phyloP scores from a whole-genome alignment of 306 rosid genomes.

The Carpinus viminea region DNA sequence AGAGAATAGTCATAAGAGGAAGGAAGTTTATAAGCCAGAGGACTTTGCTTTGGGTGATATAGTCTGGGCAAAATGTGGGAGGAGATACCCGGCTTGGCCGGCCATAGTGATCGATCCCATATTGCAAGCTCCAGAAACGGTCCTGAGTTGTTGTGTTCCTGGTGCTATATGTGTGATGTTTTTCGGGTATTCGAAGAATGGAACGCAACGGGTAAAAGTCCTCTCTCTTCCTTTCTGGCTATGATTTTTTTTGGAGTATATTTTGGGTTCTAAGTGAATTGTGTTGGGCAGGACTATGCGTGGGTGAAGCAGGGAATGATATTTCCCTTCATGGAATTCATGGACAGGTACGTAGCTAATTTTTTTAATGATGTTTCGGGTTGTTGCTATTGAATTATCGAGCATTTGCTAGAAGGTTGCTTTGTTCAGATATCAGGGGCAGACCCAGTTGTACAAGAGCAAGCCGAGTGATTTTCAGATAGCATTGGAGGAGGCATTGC shows the following conservation, averaged over 20 bases:
- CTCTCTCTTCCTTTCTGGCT: background rate
- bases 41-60: conserved; percentile 90
- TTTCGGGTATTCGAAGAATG: conserved; percentile 86
- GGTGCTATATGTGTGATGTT: conserved; percentile 89
- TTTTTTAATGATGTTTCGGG: conserved; percentile 5
- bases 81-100: conserved; percentile 95
- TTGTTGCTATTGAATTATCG: conserved; percentile 19
- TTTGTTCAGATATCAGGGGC: conserved; percentile 78
- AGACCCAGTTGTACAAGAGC: conserved; percentile 87
- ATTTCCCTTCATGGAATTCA: conserved; percentile 69
- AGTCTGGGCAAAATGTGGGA: conserved; percentile 97
- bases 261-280: conserved; percentile 22
- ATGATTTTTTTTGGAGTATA: conserved; percentile 8
- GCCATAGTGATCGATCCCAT: conserved; percentile 91
- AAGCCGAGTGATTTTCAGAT: conserved; percentile 78
- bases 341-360: conserved; percentile 64
- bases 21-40: conserved; percentile 64
- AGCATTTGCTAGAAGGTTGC: conserved; percentile 17
- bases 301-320: conserved; percentile 98
- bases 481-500: conserved; percentile 95
- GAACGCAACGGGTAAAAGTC: conserved; percentile 70
- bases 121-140: conserved; percentile 79
- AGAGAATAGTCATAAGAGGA: conserved; percentile 46
- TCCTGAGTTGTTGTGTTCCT: conserved; percentile 66
- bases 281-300: conserved; percentile 77